Conservation (phyloP, 1,139 yeast species). For the Magnusiomyces sp. region DNA sequence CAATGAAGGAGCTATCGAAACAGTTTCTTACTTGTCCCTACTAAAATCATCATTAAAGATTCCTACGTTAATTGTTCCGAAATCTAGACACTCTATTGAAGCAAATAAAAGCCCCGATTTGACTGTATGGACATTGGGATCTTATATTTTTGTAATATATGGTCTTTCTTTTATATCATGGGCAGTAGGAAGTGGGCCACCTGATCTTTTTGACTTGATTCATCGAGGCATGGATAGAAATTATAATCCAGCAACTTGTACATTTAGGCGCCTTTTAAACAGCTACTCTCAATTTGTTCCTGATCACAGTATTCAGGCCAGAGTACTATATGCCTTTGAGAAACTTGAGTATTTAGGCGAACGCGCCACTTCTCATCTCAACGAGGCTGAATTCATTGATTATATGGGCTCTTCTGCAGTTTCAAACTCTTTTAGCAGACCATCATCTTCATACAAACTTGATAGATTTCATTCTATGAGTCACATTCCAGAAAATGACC, state of each 20-base stretch:
- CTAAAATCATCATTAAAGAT: conserved; percentile 29
- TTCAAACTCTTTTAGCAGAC: too few relatives aligned
- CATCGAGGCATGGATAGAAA: not conserved
- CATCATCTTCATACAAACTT: too few relatives aligned
- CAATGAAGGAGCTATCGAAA: conserved; percentile 18
- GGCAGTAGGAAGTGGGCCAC: conserved; percentile 13
- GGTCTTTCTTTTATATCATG: conserved; percentile 27
- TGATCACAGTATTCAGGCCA: conserved; percentile 23
- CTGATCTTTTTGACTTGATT: not conserved
- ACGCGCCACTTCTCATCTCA: conserved; percentile 1
- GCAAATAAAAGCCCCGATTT: conserved; percentile 4
- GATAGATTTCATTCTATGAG: too few relatives aligned
- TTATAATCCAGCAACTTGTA: not conserved
- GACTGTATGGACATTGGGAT: conserved; percentile 23
- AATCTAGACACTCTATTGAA: not conserved
- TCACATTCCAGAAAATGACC: conserved; percentile 1
- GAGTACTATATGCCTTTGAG: conserved; percentile 28
- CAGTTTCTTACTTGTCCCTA: conserved; percentile 26
- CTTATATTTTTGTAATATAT: conserved; percentile 22
- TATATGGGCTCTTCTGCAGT: not conserved
- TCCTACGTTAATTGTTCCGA: conserved; percentile 23
- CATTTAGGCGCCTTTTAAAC: not conserved
- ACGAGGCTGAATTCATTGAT: conserved; percentile 4
- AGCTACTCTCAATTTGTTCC: conserved; percentile 1
- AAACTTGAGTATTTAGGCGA: conserved; percentile 22